Evolutionary conservation across 2,329 filamentous ascomycete genomes (phyloP).

Genomic region (Monosporascus sp.): DNA sequence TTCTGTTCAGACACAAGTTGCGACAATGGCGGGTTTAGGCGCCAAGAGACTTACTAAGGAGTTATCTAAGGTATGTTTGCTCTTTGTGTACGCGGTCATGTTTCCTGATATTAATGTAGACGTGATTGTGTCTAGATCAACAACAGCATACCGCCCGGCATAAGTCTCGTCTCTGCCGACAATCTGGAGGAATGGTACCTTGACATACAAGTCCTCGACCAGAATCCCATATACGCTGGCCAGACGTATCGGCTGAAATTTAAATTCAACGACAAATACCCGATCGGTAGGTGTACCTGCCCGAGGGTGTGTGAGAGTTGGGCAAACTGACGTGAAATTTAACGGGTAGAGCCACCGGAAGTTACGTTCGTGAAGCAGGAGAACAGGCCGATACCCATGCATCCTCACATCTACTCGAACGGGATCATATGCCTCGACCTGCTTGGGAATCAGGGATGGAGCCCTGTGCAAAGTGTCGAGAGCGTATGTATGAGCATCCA

Average conservation of each 20-base stretch:
- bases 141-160: slow-evolving; percentile 58
- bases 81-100: neutral
- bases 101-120: slow-evolving; percentile 1
- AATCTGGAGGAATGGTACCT: slow-evolving; percentile 86
- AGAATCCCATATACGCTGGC: slow-evolving; percentile 79
- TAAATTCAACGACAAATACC: slow-evolving; percentile 76
- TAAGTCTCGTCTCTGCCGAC: slow-evolving; percentile 74
- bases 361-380: slow-evolving; percentile 74
- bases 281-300: slow-evolving; percentile 64
- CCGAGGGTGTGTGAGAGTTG: neutral
- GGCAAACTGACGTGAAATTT: slow-evolving; percentile 6
- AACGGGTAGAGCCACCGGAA: slow-evolving; percentile 75
- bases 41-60: slow-evolving; percentile 57
- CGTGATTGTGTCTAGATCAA: slow-evolving; percentile 40
- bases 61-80: slow-evolving; percentile 44
- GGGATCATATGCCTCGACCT: slow-evolving; percentile 97
- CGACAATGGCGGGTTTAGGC: slow-evolving; percentile 39
- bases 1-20: neutral
- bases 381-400: slow-evolving; percentile 74
- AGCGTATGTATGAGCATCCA: slow-evolving; percentile 96
- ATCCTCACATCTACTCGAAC: slow-evolving; percentile 97
- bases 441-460: slow-evolving; percentile 84
- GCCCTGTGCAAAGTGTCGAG: slow-evolving; percentile 93
- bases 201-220: slow-evolving; percentile 85
- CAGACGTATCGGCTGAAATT: slow-evolving; percentile 84